Evolutionary conservation across 1,284 basidiomycete species (phyloP).

Genomic region (Cryptococcus deneoformans): DNA sequence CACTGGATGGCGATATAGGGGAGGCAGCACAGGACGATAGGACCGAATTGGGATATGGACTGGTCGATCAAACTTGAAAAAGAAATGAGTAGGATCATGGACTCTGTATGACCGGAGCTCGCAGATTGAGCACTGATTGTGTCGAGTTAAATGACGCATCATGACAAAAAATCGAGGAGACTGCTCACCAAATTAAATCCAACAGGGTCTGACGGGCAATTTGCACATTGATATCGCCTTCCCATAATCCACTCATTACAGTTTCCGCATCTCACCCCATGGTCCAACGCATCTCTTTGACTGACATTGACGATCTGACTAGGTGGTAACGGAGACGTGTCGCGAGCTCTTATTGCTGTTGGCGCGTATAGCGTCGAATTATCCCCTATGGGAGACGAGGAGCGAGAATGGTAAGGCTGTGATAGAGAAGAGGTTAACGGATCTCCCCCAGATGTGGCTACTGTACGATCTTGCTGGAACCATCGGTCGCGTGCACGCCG

Average conservation of each 20-base stretch:
- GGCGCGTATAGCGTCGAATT: constrained; percentile 46
- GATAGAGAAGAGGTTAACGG: too few relatives aligned
- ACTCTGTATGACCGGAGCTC: constrained; percentile 70
- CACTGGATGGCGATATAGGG: constrained; percentile 63
- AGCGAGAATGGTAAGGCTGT: constrained; percentile 22
- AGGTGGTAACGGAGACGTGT: constrained; percentile 2
- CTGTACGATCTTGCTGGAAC: constrained; percentile 68
- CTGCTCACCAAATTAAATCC: constrained; percentile 43
- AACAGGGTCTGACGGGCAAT: constrained; percentile 46
- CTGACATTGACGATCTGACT: constrained; percentile 9
- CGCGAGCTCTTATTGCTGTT: constrained; percentile 2
- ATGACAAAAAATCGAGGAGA: neutral
- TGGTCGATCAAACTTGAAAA: constrained; percentile 71
- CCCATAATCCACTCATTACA: constrained; percentile 49
- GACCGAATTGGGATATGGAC: constrained; percentile 68
- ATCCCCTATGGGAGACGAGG: constrained; percentile 34
- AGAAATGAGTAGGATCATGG: constrained; percentile 77
- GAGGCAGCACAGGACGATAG: constrained; percentile 61
- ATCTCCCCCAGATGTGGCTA: constrained; percentile 25
- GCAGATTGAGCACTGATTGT: constrained; percentile 68
- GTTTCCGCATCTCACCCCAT: constrained; percentile 35
- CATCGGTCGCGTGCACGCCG: constrained; percentile 69
- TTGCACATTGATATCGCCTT: constrained; percentile 48
- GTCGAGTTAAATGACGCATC: neutral
- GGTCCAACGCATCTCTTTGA: constrained; percentile 38